Base-by-base conservation (phyloP, 768 basidiomycete genomes). In the Trametes elegans region DNA sequence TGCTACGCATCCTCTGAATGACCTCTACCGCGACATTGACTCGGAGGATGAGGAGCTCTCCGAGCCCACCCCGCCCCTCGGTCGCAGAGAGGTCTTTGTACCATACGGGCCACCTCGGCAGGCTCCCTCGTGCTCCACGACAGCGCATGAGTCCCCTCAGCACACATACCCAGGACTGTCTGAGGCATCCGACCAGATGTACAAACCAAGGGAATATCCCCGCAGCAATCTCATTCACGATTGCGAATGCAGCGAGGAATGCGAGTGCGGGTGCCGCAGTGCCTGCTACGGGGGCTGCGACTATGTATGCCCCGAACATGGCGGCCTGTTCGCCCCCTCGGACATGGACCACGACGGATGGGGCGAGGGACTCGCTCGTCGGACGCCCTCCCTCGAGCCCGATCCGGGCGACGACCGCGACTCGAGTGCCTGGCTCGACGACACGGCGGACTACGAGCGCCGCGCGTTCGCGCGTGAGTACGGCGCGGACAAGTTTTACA, bases 31-130 rank as follows among this genome's bases (percentile, higher is more conserved):
- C 28, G 41, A 39, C 36, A 26, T 5, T 28, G 54, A 28, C 31
- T 11, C 7, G 18, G 27, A 34, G 21, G 44, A 21, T 10, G 44
- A 46, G 13, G 28, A 18, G 13, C 11, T 26, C 18, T 8, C 19
- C 8, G 27, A 32, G 18, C 29, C 7, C 10, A n/a, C 14, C 5
- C 14, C 1, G 7, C 44, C 31, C 19, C 8, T 28, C 29, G 36
- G 58, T 2, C 46, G 58, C n/a, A 43, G 2, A 29, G 58, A 54
- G 13, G 58, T 59, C 36, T 60, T 60, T 24, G 50, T 46, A 2
- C 49, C 49, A 1, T 44, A 42, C 18, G 16, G 51, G 5, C 42
- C 36, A n/a, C n/a, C n/a, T n/a, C n/a, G n/a, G n/a, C n/a, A n/a
- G n/a, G n/a, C n/a, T n/a, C n/a, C n/a, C n/a, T n/a, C n/a, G n/a